Conservation (phyloP, 805 yeast species). For the Spathaspora boniae region DNA sequence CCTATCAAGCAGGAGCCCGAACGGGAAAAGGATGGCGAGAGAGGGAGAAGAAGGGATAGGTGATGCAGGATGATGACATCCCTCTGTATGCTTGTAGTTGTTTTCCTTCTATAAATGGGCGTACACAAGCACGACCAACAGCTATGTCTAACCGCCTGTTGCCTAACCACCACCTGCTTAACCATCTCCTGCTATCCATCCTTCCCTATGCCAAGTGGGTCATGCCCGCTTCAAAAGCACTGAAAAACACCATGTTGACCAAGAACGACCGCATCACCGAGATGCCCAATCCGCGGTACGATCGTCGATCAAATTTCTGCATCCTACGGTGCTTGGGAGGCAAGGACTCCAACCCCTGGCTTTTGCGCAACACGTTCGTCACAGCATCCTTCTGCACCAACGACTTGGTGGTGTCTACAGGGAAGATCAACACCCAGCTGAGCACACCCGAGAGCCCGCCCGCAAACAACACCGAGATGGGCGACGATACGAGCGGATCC, state of each 20-base stretch:
- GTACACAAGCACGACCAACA: background rate
- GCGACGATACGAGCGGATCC: slow-evolving; percentile 26
- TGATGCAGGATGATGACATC: background rate
- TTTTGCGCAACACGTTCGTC: slow-evolving; percentile 55
- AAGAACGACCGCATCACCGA: slow-evolving; percentile 67
- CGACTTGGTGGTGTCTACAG: slow-evolving; percentile 78
- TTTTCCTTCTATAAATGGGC: background rate
- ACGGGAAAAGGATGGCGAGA: slow-evolving; percentile 6
- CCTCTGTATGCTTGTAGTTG: background rate
- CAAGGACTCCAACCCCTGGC: slow-evolving; percentile 43
- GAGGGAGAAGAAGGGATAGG: slow-evolving; percentile 9
- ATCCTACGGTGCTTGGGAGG: slow-evolving; percentile 28
- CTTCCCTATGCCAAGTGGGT: slow-evolving; percentile 42
- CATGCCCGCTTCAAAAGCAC: slow-evolving; percentile 68
- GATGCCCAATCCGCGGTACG: slow-evolving; percentile 78
- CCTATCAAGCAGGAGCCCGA: slow-evolving; percentile 4
- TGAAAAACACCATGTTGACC: slow-evolving; percentile 73
- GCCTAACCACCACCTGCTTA: background rate
- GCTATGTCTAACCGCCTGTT: background rate
- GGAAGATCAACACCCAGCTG: slow-evolving; percentile 74
- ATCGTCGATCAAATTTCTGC: slow-evolving; percentile 35
- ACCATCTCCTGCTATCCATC: no score
- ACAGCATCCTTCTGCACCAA: slow-evolving; percentile 72
- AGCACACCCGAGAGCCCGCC: slow-evolving; percentile 80
- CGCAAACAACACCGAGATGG: slow-evolving; percentile 42